Evolutionary conservation across 441 rosid species (phyloP), one percentile per base, ranked within the genome.

Genomic region (Populus hybrid): DNA sequence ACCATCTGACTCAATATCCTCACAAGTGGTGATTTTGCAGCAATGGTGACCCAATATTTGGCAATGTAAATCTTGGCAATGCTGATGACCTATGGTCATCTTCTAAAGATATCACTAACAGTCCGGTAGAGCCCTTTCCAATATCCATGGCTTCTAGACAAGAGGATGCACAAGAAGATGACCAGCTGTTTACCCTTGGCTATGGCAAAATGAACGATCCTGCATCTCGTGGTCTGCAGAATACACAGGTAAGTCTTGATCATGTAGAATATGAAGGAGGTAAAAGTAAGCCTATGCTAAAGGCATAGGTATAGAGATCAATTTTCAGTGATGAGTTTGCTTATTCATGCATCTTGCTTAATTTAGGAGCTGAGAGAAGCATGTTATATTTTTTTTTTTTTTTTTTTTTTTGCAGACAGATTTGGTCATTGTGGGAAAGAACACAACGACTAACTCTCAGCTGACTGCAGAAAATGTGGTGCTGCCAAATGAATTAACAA

Each of bases 1-100:
- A 76, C 77, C 80, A 76, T 89, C 91, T 87, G 89, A 87, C 92
- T 85, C 79, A 89, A 74, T 89, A 89, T 91, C 87, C 98, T 92
- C 92, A 89, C 96, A 93, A 97, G 94, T 87, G 90, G 78, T 93
- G 91, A 81, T 97, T 91, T 91, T 94, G 92, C 98, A 94, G 99
- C 87, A 88, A 89, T 83, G 98, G 92, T 84, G 93, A 89, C 84
- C 87, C 94, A 71, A 84, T 94, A 84, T 94, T 89, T 91, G 94
- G 97, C 72, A 79, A 87, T 85, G 93, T 74, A 79, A 92, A 82
- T 86, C 91, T 91, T 87, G 89, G 77, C 66, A 74, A 80, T 78
- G 85, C 89, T 81, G 94, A 91, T 83, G 97, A 88, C 84, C 83
- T 93, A 74, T 94, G 99, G 99, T 81, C 91, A 79, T 84, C 91